These are phyloP conservation scores for Salvia splendens DNA, from an alignment of 257 asterid species.

Conservation along the genomic window DNA sequence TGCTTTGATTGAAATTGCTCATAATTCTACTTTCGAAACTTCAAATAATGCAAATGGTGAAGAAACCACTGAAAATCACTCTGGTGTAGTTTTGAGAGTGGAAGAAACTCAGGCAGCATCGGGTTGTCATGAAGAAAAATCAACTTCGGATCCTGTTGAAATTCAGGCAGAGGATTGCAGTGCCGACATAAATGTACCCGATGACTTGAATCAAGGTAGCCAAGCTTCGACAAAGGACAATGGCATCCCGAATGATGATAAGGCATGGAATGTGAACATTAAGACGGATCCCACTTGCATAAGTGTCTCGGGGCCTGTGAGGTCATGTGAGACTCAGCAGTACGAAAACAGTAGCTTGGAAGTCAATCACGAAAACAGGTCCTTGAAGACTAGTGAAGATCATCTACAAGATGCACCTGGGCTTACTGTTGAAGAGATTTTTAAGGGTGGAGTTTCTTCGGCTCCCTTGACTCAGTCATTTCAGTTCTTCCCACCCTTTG, in stretches of 20 bases:
- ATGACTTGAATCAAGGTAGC: slow-evolving; percentile 39
- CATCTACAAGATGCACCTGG: slow-evolving; percentile 43
- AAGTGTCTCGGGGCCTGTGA: slow-evolving; percentile 39
- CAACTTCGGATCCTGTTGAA: slow-evolving; percentile 43
- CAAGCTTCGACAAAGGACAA: slow-evolving; percentile 38
- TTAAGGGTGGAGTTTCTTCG: slow-evolving; percentile 51
- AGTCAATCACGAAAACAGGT: slow-evolving; percentile 32
- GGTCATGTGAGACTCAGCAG: slow-evolving; percentile 38
- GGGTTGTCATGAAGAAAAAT: slow-evolving; percentile 33
- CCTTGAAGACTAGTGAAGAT: slow-evolving; percentile 42
- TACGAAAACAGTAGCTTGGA: slow-evolving; percentile 42
- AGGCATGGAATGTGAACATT: slow-evolving; percentile 35
- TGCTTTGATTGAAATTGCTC: slow-evolving; percentile 59
- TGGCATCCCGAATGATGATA: slow-evolving; percentile 37
- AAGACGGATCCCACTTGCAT: slow-evolving; percentile 38
- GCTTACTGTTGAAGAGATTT: slow-evolving; percentile 49
- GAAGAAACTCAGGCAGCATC: slow-evolving; percentile 46
- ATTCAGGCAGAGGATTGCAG: slow-evolving; percentile 38
- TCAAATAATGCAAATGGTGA: slow-evolving; percentile 40
- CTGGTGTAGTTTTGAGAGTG: slow-evolving; percentile 39
- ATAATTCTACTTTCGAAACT: slow-evolving; percentile 43
- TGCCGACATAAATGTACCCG: slow-evolving; percentile 36
- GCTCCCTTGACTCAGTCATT: slow-evolving; percentile 57
- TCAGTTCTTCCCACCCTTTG: slow-evolving; percentile 55
- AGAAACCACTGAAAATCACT: slow-evolving; percentile 34